A percentile compares a stretch with the other conserved stretches of the same genome.
phyloP scores from a whole-genome alignment of 2,329 filamentous ascomycete genomes.

The Alternaria sp. region DNA sequence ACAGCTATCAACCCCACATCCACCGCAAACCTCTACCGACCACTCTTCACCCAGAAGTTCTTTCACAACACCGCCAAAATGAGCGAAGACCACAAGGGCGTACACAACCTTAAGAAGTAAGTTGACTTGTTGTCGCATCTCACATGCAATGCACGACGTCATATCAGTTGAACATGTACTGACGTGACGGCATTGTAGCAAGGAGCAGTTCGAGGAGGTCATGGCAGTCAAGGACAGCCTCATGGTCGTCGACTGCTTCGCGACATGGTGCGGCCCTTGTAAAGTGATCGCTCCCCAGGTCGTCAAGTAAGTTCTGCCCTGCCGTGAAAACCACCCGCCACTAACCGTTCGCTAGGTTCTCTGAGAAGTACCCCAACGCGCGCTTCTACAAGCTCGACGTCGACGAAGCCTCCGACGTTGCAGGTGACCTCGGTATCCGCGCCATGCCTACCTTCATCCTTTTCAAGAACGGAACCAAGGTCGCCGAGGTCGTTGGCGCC shows the following conservation, averaged over 20 bases:
- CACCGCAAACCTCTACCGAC: slow-evolving; percentile 43
- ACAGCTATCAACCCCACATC: slow-evolving; percentile 43
- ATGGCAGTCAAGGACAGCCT: slow-evolving; percentile 63
- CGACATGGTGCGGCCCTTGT: slow-evolving; percentile 94
- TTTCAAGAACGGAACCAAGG: slow-evolving; percentile 81
- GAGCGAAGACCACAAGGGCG: slow-evolving; percentile 53
- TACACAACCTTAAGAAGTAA: slow-evolving; percentile 60
- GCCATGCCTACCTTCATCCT: slow-evolving; percentile 93
- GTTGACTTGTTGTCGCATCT: slow-evolving; percentile 29
- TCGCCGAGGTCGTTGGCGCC: slow-evolving; percentile 78
- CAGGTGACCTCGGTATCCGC: slow-evolving; percentile 78
- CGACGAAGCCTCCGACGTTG: slow-evolving; percentile 78
- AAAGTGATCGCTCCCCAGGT: slow-evolving; percentile 85
- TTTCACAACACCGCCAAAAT: slow-evolving; percentile 55
- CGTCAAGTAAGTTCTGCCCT: slow-evolving; percentile 61
- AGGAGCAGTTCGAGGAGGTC: slow-evolving; percentile 65
- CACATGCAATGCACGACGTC: slow-evolving; percentile 18
- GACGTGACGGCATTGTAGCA: slow-evolving; percentile 54
- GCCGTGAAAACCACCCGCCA: neutral
- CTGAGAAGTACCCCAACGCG: slow-evolving; percentile 66
- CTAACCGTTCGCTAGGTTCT: slow-evolving; percentile 58
- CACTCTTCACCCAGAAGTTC: slow-evolving; percentile 45
- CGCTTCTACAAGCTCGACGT: slow-evolving; percentile 93
- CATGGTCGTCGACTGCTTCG: slow-evolving; percentile 86
- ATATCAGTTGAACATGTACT: slow-evolving; percentile 15